A percentile compares a stretch with the other conserved stretches of the same genome.
Evolutionary conservation across 164 flowering plant species (phyloP).

Genomic region (Vitis amurensis): DNA sequence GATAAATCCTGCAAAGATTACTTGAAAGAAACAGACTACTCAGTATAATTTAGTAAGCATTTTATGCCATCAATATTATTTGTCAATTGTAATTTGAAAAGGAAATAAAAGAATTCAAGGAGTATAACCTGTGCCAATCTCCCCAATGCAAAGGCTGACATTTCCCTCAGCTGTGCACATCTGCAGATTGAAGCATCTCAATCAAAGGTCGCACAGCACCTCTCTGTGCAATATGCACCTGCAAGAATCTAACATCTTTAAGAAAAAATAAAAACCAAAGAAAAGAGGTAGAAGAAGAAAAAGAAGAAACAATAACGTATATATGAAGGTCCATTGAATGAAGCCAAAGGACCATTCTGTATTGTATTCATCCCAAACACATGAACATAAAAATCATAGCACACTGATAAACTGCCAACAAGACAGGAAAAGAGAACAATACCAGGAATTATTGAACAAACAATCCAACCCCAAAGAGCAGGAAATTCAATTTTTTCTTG

Average conservation of each 20-base stretch:
- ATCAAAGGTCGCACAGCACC: slow-evolving; percentile 96
- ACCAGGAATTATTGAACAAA: not conserved
- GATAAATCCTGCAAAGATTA: no score
- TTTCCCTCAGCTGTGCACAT: slow-evolving; percentile 85
- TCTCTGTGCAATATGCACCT: slow-evolving; percentile 98
- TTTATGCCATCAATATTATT: no score
- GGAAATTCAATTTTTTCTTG: not conserved
- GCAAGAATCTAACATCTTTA: slow-evolving; percentile 19
- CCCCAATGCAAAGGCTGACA: slow-evolving; percentile 99
- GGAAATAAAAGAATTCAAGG: not conserved
- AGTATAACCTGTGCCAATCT: slow-evolving; percentile 89
- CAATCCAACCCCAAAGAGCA: not conserved
- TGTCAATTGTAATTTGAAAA: no score
- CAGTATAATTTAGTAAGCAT: no score
- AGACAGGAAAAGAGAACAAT: not conserved
- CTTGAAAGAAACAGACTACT: no score
- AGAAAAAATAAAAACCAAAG: not conserved
- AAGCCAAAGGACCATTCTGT: not conserved
- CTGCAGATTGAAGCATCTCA: slow-evolving; percentile 94
- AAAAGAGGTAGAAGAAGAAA: not conserved
- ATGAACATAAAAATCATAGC: not conserved
- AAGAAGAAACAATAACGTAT: not conserved
- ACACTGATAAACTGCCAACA: not conserved
- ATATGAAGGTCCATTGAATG: not conserved
- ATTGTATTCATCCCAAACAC: no score